phyloP scores from a whole-genome alignment of 441 rosid species.

The Adansonia madagascariensis region DNA sequence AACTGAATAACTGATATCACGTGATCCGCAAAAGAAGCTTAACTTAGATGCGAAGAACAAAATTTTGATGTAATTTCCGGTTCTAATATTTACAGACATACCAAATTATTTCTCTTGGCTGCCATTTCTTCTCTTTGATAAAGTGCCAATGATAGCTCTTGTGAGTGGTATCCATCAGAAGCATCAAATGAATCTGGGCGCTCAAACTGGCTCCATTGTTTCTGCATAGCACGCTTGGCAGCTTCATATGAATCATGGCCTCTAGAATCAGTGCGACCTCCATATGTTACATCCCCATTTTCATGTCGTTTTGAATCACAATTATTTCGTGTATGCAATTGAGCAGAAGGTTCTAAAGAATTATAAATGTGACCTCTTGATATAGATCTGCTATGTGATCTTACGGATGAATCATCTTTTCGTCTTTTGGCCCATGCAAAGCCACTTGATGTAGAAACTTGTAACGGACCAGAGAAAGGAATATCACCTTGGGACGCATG shows the following conservation, averaged over 20 bases:
- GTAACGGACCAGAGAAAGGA: constrained; percentile 87
- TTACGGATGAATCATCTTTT: constrained; percentile 56
- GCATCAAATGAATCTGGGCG: constrained; percentile 87
- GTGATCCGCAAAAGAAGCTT: constrained; percentile 6
- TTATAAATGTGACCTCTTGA: constrained; percentile 66
- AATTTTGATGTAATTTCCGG: constrained; percentile 24
- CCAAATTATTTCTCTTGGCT: constrained; percentile 71
- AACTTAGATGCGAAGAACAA: constrained; percentile 25
- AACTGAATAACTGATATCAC: neutral
- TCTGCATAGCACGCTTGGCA: constrained; percentile 62
- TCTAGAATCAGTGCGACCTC: constrained; percentile 50
- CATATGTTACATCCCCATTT: constrained; percentile 40
- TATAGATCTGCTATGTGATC: constrained; percentile 66
- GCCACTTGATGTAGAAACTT: constrained; percentile 84
- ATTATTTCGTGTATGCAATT: constrained; percentile 42
- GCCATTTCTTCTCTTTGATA: constrained; percentile 76
- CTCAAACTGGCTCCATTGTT: constrained; percentile 80
- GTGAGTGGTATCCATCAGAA: constrained; percentile 83
- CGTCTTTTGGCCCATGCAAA: constrained; percentile 89
- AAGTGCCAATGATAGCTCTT: constrained; percentile 78
- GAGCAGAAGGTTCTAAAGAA: constrained; percentile 45
- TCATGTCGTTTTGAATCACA: constrained; percentile 55
- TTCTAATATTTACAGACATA: constrained; percentile 49
- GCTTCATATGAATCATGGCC: constrained; percentile 63
- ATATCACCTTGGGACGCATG: constrained; percentile 84